These are phyloP conservation scores for Tolypocladium pustulatum DNA, from an alignment of 2,329 filamentous ascomycete genomes.

Conservation along the genomic window DNA sequence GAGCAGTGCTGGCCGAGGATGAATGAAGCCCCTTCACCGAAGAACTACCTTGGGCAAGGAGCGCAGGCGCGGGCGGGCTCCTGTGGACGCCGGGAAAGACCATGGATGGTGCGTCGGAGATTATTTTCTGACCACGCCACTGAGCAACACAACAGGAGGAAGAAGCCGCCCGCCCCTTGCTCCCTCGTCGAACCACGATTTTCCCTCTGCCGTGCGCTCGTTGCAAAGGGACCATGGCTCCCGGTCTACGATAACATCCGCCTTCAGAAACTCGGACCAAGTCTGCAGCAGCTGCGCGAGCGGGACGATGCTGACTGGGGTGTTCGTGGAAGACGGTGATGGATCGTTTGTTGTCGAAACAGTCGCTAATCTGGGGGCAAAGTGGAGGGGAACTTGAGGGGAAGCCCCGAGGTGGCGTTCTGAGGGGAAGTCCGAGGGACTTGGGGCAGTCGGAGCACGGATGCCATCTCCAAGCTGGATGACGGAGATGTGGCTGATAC, in stretches of 20 bases:
- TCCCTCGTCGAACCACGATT: neutral
- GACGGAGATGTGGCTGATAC: neutral
- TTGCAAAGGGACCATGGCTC: neutral
- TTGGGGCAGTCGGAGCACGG: no score
- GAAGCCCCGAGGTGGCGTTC: neutral
- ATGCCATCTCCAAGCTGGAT: neutral
- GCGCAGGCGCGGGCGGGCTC: no score
- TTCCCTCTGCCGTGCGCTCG: neutral
- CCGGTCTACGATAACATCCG: neutral
- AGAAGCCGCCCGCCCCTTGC: neutral
- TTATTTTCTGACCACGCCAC: neutral
- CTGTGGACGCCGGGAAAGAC: neutral
- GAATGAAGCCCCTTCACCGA: neutral
- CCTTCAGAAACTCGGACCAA: neutral
- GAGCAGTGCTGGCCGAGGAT: no score
- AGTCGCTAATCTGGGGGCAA: neutral
- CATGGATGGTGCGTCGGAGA: neutral
- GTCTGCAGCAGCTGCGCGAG: neutral
- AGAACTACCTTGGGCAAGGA: neutral
- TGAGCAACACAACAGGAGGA: neutral
- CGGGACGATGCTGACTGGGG: neutral
- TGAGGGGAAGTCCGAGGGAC: neutral
- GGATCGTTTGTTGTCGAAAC: neutral
- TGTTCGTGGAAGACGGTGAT: no score
- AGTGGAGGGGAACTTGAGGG: neutral